phyloP scores from a whole-genome alignment of 345 rosid genomes.

The Eutrema japonicum region DNA sequence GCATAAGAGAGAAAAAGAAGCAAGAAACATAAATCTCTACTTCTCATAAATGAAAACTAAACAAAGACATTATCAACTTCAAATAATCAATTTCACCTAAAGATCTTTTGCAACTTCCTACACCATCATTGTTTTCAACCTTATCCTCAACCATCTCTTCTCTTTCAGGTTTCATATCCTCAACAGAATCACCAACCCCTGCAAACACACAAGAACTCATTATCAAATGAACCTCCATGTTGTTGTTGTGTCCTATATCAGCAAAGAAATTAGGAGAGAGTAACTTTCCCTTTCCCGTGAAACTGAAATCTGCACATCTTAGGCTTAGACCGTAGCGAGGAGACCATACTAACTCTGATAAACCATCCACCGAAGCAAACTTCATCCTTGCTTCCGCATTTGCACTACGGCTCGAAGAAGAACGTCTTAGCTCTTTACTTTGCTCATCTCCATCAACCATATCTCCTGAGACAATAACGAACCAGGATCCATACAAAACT shows the following conservation, averaged over 20 bases:
- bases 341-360: constrained; percentile 94
- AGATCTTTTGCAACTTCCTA: constrained; percentile 26
- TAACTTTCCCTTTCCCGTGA: constrained; percentile 45
- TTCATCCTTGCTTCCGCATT: constrained; percentile 66
- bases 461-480: constrained; percentile 34
- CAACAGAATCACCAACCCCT: constrained; percentile 43
- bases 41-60: background rate
- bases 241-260: constrained; percentile 51
- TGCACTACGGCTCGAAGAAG: constrained; percentile 53
- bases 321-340: constrained; percentile 76
- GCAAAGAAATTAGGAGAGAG: constrained; percentile 48
- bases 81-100: constrained; percentile 42
- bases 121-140: constrained; percentile 34
- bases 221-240: constrained; percentile 35
- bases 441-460: constrained; percentile 59
- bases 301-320: constrained; percentile 72
- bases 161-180: constrained; percentile 35
- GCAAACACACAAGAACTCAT: constrained; percentile 36
- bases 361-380: constrained; percentile 58
- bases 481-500: constrained; percentile 11
- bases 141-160: constrained; percentile 23
- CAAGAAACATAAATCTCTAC: background rate
- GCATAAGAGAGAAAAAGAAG: background rate
- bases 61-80: background rate
- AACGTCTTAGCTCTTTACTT: constrained; percentile 39